Base-by-base conservation (phyloP, 352 stramenopile species). In the Pythium vanterpoolii region DNA sequence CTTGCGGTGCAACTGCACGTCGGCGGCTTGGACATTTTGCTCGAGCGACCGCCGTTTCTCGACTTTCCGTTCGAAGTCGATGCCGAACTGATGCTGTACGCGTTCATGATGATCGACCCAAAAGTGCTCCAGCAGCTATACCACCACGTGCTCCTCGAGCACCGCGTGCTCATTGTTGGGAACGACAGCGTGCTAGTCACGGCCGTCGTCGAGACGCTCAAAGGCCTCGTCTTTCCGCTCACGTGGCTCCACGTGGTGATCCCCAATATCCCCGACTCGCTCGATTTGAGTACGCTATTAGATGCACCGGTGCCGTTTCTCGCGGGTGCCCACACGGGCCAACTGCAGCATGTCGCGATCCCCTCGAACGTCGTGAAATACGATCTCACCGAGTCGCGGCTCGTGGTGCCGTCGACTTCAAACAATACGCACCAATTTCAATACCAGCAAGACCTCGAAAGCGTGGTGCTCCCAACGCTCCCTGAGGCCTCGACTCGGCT, bases 191-290 rank as follows among this genome's bases (percentile, higher is more conserved):
- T 86, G 26, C 65, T 81, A 10, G 70, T 79, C 16, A 75, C 69
- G 1, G 73, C 76, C 3, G 67, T 86, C 38, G 73, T 76, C 0
- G 73, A 82, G 49, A 74, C 76, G 24, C 43, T 82, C 39, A 75
- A 77, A 46, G 53, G 60, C 10, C 66, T 86, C 9, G 46, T 76
- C 21, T 79, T 79, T 40, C 76, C 76, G 10, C 53, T 86, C 36
- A 68, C 67, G 24, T 86, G 76, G 76, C 61, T 83, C 11, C 76
- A 86, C 47, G 76, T 86, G 10, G 76, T 76, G 54, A 73, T 83
- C 53, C 76, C 76, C 9, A 77, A 71, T 27, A 67, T 86, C 27
- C 76, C 76, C 0, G 73, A 81, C 47, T 69, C 64, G 26, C 62
- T 86, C 18, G 76, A 86, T 39, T 65, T 86, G 14, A 68, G 54